phyloP scores from a whole-genome alignment of 441 rosid species.

The Aquilaria agallochum region DNA sequence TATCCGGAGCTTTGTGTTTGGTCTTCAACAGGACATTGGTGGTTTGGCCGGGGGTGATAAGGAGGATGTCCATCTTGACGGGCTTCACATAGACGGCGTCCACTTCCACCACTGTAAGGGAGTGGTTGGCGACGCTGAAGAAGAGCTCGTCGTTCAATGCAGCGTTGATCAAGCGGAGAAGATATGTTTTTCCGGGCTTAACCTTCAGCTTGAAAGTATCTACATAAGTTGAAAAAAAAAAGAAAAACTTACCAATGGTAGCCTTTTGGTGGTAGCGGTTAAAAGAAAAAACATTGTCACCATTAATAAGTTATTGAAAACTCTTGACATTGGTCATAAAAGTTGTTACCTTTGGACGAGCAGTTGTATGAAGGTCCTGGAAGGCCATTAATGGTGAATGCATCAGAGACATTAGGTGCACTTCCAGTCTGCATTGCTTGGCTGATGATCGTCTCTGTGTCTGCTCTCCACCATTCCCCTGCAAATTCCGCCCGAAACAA shows the following conservation, averaged over 20 bases:
- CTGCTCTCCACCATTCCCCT: conserved; percentile 36
- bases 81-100: conserved; percentile 30
- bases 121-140: conserved; percentile 29
- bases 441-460: conserved; percentile 25
- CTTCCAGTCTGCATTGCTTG: conserved; percentile 26
- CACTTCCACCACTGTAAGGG: conserved; percentile 26
- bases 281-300: neutral
- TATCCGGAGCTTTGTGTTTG: conserved; percentile 10
- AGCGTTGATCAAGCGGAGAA: conserved; percentile 28
- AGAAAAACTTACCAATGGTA: neutral
- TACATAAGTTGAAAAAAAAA: neutral
- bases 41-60: conserved; percentile 28
- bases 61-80: conserved; percentile 14
- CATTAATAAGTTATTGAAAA: neutral
- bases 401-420: conserved; percentile 28
- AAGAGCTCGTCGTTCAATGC: conserved; percentile 35
- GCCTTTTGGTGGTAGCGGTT: neutral
- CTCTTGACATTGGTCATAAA: neutral
- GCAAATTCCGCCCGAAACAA: conserved; percentile 1
- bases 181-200: conserved; percentile 28
- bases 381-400: conserved; percentile 28
- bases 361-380: conserved; percentile 24
- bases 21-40: conserved; percentile 26
- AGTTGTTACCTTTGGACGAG: conserved; percentile 17
- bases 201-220: conserved; percentile 28